A percentile compares a stretch with the other conserved stretches of the same genome.
Conservation (phyloP, 2,329 filamentous ascomycete species). For the Paecilomyces dactylethromorphus region DNA sequence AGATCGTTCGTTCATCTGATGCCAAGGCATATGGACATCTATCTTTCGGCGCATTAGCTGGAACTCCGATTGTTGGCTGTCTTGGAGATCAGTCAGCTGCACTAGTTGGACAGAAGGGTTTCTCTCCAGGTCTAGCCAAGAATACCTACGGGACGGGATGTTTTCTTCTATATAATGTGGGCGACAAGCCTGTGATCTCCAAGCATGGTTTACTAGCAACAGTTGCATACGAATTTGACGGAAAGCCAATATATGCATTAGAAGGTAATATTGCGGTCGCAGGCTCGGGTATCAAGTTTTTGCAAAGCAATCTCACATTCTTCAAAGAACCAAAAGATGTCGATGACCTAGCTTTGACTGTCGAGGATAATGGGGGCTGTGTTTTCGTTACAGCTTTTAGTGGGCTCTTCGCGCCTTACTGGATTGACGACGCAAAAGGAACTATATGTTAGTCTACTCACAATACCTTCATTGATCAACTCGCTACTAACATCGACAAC, state of each 20-base stretch:
- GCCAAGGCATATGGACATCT: constrained; percentile 63
- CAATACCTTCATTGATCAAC: not conserved
- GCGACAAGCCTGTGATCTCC: constrained; percentile 76
- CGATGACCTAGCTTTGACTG: constrained; percentile 56
- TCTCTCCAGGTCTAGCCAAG: constrained; percentile 75
- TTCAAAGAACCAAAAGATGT: constrained; percentile 56
- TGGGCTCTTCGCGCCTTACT: constrained; percentile 86
- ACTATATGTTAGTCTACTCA: constrained; percentile 58
- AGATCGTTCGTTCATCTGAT: constrained; percentile 75
- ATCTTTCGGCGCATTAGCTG: constrained; percentile 57
- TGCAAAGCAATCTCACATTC: constrained; percentile 59
- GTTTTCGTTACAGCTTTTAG: constrained; percentile 87
- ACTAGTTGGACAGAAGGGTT: constrained; percentile 77
- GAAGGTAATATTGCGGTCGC: constrained; percentile 81
- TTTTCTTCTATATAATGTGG: constrained; percentile 84
- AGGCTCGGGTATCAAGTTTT: constrained; percentile 71
- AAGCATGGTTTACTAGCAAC: constrained; percentile 75
- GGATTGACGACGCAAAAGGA: constrained; percentile 90
- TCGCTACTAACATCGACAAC: constrained; percentile 4
- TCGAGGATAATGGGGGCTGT: constrained; percentile 72
- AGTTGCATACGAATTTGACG: constrained; percentile 72
- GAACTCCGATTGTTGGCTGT: constrained; percentile 68
- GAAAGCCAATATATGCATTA: constrained; percentile 68
- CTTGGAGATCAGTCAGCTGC: constrained; percentile 82
- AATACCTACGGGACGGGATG: constrained; percentile 89